These are phyloP conservation scores for Lactarius pseudohatsudake DNA, from an alignment of 768 basidiomycete genomes.

Conservation along the genomic window DNA sequence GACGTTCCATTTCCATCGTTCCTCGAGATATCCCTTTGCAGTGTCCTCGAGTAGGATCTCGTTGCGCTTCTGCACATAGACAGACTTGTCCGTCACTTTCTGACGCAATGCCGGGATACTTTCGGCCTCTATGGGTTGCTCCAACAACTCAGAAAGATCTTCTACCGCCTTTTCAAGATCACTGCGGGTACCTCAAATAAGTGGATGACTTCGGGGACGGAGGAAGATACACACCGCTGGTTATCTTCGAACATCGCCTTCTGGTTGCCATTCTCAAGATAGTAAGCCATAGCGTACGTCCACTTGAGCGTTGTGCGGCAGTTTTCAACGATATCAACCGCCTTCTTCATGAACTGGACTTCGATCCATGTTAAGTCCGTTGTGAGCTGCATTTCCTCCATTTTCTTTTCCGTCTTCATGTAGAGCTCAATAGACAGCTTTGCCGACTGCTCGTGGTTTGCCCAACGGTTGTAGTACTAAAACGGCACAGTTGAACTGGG, in stretches of 20 bases:
- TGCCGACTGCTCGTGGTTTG: constrained; percentile 99
- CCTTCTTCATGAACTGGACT: constrained; percentile 98
- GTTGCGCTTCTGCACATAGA: constrained; percentile 96
- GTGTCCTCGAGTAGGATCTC: constrained; percentile 96
- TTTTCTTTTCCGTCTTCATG: constrained; percentile 97
- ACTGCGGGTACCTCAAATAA: constrained; percentile 41
- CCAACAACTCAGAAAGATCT: constrained; percentile 88
- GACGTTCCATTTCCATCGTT: constrained; percentile 80
- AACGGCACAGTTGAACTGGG: constrained; percentile 14
- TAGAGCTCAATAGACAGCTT: constrained; percentile 92
- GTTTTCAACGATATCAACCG: constrained; percentile 86
- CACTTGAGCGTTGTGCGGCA: constrained; percentile 97
- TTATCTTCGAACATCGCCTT: constrained; percentile 98
- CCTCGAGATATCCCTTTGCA: constrained; percentile 83
- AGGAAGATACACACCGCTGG: constrained; percentile 59
- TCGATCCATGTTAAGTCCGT: constrained; percentile 97
- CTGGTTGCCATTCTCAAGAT: constrained; percentile 84
- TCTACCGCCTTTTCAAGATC: constrained; percentile 96
- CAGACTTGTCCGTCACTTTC: constrained; percentile 95
- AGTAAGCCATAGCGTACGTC: constrained; percentile 99
- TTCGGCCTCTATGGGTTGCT: constrained; percentile 87
- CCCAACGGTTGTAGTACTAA: constrained; percentile 99
- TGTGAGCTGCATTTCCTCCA: constrained; percentile 98
- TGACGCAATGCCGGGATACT: constrained; percentile 78
- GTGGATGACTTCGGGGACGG: background rate